Percentiles rank a stretch among this genome's conserved stretches.
These are phyloP conservation scores for Gaeumannomyces tritici DNA, from an alignment of 2,329 filamentous ascomycete genomes.

Conservation along the genomic window DNA sequence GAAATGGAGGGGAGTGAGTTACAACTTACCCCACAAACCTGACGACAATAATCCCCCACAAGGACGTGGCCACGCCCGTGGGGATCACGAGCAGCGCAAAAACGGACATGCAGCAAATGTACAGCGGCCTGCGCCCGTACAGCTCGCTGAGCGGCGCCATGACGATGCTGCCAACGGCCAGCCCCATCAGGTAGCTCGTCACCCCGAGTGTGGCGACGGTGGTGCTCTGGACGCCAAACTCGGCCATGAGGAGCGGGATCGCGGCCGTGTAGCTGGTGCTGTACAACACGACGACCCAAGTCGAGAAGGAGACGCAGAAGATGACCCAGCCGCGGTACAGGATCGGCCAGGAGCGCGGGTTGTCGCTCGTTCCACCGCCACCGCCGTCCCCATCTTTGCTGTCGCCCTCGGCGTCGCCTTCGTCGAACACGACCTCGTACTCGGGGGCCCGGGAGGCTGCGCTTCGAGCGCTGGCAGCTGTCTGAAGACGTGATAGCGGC, in stretches of 20 bases:
- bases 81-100: conserved; percentile 64
- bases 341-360: conserved; percentile 61
- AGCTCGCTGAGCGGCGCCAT: conserved; percentile 63
- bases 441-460: conserved; percentile 33
- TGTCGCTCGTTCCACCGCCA: conserved; percentile 15
- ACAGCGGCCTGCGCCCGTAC: conserved; percentile 55
- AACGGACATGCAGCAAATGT: conserved; percentile 49
- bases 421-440: conserved; percentile 61
- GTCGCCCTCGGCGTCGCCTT: conserved; percentile 38
- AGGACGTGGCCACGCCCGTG: conserved; percentile 53
- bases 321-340: conserved; percentile 28
- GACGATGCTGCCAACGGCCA: conserved; percentile 54
- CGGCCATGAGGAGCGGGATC: conserved; percentile 53
- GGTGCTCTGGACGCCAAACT: conserved; percentile 44
- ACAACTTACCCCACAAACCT: conserved; percentile 56
- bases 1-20: too few species aligned
- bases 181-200: conserved; percentile 36
- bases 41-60: conserved; percentile 54
- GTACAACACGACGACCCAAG: conserved; percentile 49
- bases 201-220: conserved; percentile 54
- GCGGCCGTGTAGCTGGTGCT: conserved; percentile 67
- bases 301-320: conserved; percentile 30
- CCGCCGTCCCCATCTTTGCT: neutral
- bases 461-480: conserved; percentile 27
- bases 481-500: conserved; percentile 22